phyloP scores from a whole-genome alignment of 1,284 basidiomycete species.

The Ceratorhiza oryzae-sativae region DNA sequence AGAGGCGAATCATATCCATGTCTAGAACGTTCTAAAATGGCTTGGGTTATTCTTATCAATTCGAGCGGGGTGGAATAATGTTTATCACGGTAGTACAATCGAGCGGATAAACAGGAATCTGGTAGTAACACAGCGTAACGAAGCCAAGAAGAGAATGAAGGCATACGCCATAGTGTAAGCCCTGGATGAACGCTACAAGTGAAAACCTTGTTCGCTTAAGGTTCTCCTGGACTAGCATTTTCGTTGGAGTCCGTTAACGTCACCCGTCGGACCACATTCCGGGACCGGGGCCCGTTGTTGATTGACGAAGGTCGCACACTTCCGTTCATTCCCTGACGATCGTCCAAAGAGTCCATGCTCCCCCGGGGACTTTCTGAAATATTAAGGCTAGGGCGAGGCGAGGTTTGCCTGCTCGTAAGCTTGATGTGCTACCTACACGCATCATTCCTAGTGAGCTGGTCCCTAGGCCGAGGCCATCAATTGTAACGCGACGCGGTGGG shows the following conservation, averaged over 20 bases:
- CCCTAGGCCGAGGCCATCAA: constrained; percentile 27
- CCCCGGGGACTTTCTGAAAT: constrained; percentile 21
- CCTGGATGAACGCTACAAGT: constrained; percentile 13
- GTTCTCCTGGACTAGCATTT: constrained; percentile 13
- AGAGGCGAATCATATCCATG: neutral
- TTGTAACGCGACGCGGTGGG: constrained; percentile 24
- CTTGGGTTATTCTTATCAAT: neutral
- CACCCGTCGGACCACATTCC: constrained; percentile 18
- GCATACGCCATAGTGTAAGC: neutral
- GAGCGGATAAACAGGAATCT: neutral
- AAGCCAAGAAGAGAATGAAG: neutral
- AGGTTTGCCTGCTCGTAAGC: constrained; percentile 9
- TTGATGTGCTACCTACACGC: constrained; percentile 27
- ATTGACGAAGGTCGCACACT: neutral
- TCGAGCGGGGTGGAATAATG: constrained; percentile 6
- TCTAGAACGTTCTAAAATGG: neutral
- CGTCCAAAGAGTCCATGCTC: constrained; percentile 28
- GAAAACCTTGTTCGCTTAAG: neutral
- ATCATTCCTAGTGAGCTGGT: neutral
- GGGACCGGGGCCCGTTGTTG: constrained; percentile 22
- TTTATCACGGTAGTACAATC: constrained; percentile 14
- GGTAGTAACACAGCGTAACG: constrained; percentile 19
- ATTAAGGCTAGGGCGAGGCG: constrained; percentile 12
- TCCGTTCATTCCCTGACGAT: constrained; percentile 7
- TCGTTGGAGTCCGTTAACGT: constrained; percentile 14